Evolutionary conservation across 2,329 filamentous ascomycete species (phyloP).

Genomic region (Fusarium chaquense): DNA sequence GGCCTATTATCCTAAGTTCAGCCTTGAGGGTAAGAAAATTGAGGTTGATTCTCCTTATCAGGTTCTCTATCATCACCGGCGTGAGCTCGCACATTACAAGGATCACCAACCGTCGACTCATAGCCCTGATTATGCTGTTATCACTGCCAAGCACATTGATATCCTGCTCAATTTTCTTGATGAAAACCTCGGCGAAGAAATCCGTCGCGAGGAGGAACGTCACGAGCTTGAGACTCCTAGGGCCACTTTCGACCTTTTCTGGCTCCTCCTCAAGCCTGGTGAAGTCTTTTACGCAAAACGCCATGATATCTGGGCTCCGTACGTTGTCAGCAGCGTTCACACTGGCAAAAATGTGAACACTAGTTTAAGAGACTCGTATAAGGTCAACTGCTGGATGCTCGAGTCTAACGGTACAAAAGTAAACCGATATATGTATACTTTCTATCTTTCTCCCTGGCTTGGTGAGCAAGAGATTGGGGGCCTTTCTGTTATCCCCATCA

Average conservation of each 20-base stretch:
- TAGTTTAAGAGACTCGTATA: slow-evolving; percentile 37
- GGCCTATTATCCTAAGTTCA: slow-evolving; percentile 60
- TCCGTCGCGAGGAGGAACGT: slow-evolving; percentile 57
- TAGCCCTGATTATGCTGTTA: slow-evolving; percentile 55
- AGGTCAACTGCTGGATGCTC: slow-evolving; percentile 59
- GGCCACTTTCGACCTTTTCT: slow-evolving; percentile 60
- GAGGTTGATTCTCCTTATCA: slow-evolving; percentile 60
- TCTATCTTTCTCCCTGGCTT: slow-evolving; percentile 54
- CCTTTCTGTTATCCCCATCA: slow-evolving; percentile 57
- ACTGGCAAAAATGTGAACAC: slow-evolving; percentile 23
- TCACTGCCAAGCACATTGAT: slow-evolving; percentile 59
- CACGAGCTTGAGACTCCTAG: slow-evolving; percentile 54
- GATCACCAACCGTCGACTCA: slow-evolving; percentile 57
- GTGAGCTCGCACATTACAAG: slow-evolving; percentile 58
- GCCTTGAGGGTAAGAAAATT: slow-evolving; percentile 53
- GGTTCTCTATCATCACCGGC: slow-evolving; percentile 61
- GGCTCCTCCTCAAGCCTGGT: slow-evolving; percentile 61
- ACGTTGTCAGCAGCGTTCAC: slow-evolving; percentile 55
- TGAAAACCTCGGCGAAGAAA: slow-evolving; percentile 52
- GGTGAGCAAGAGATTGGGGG: slow-evolving; percentile 59
- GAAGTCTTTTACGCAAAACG: slow-evolving; percentile 58
- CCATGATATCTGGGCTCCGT: slow-evolving; percentile 57
- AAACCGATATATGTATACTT: slow-evolving; percentile 54
- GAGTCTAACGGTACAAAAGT: slow-evolving; percentile 52
- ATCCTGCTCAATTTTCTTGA: slow-evolving; percentile 59